Base-by-base conservation (phyloP, 1,284 basidiomycete genomes). In the Puccinia horiana region DNA sequence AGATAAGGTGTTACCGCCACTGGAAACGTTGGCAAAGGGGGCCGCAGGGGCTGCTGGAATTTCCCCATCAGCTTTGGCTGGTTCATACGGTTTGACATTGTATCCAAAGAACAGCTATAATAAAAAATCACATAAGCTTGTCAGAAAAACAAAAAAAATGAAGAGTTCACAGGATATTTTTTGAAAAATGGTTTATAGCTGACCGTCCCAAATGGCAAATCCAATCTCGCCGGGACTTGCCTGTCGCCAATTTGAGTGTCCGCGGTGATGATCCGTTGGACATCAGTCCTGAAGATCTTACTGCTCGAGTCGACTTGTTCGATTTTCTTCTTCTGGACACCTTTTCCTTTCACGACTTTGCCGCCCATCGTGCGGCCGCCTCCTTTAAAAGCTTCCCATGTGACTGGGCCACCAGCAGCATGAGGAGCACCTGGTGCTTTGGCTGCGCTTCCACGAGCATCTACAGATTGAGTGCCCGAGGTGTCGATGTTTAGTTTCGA, bases 401-500 rank as follows among this genome's bases (percentile, higher is more conserved):
- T 84, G 6, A 84, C 84, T 23, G 79, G 83, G 6, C 86, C 87
- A 83, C 93, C 92, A 26, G 92, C 92, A 61, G 61, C 44, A 42
- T 70, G 74, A 69, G 67, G 49, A 49, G 76, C 8, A 79, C 83
- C 14, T 69, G 67, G 61, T 23, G 86, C 85, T 23, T 72, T 78
- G n/a, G 84, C 84, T 12, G 84, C 85, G 42, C 85, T 85, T 42
- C 84, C 85, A 37, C 83, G 83, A 29, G 84, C 84, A 67, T 85
- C 83, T 3, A 85, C 84, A 1, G 87, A 87, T 26, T 86, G 88
- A 32, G 87, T 88, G 12, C 87, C 86, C 9, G 85, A 85, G 18
- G 87, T 88, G 86, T 99, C 95, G 83, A 99, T 98, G 87, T 95
- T 95, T 81, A 98, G 91, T 88, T 98, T 98, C 76, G 93, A 93